Evolutionary conservation across 2,329 filamentous ascomycete species (phyloP), one percentile per base, ranked within the genome.

Genomic region (Fusarium sp.): DNA sequence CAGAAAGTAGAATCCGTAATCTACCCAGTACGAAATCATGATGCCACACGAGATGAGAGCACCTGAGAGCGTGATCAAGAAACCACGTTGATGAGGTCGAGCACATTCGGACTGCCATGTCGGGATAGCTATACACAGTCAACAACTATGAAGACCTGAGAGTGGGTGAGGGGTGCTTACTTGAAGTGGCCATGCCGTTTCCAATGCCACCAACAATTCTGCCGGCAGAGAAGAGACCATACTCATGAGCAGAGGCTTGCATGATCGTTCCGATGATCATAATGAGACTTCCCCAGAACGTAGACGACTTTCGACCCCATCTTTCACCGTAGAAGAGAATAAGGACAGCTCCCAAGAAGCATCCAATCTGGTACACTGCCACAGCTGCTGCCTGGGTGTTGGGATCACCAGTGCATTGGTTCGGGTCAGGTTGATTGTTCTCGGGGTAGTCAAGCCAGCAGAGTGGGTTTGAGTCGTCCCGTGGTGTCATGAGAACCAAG

Each of bases 111-210:
- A 80, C 66, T 85, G 83, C 80, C 82, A 85, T 0, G 63, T 65
- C 1, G 54, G 63, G 35, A 78, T 76, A 27, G 80, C 76, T 77
- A 13, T 22, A 43, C 11, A 24, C 6, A 37, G 35, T 37, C 35
- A 37, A 8, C 35, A 37, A 37, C 35, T 37, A 7, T 16, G 7
- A 37, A 37, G 14, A 16, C 35, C 18, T 9, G 16, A 18, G 35
- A 37, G 35, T 16, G 35, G 7, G 3, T 37, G 16, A 9, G 7
- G 35, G 35, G n/a, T 11, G 67, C 63, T 81, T 76, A 69, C 81
- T 87, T 22, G 85, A 83, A 2, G 86, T 87, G 58, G 87, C 87
- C 76, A 84, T 75, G 1, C 83, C 83, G 57, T 81, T 85, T 0
- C 85, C 85, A 5, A 86, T 59, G 2, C 85, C 85, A 11, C 81